Evolutionary conservation across 2,329 filamentous ascomycete genomes (phyloP).

Genomic region (Dactylellina parvicollis): DNA sequence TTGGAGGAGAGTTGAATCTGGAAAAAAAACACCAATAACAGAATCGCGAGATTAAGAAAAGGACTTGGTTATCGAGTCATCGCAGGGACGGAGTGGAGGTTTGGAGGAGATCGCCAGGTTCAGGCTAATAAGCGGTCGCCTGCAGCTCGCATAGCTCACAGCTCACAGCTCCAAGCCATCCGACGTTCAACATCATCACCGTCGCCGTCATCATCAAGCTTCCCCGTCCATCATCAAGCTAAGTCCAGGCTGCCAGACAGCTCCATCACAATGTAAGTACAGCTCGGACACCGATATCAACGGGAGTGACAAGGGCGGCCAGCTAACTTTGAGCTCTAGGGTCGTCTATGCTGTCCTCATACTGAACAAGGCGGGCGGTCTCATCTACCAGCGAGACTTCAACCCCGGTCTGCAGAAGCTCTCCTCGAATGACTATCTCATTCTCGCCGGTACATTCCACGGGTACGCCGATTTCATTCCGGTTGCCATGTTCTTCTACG

Average conservation of each 20-base stretch:
- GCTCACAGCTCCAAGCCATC: constrained; percentile 4
- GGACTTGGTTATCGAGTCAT: too few relatives aligned
- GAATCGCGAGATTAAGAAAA: too few relatives aligned
- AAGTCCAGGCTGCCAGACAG: not conserved
- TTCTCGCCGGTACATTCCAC: constrained; percentile 96
- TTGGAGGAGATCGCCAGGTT: constrained; percentile 7
- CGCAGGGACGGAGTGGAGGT: not conserved
- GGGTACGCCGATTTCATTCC: constrained; percentile 69
- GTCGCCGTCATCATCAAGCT: not conserved
- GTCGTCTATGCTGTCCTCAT: constrained; percentile 94
- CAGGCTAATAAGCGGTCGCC: not conserved
- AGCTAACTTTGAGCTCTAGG: constrained; percentile 66
- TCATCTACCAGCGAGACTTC: constrained; percentile 96
- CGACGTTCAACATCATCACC: not conserved
- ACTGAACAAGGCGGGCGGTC: constrained; percentile 97
- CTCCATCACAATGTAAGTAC: constrained; percentile 5
- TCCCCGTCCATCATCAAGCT: not conserved
- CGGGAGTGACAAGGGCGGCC: not conserved
- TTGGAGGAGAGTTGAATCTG: not conserved
- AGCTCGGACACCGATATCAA: not conserved
- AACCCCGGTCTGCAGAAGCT: constrained; percentile 86
- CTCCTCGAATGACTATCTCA: constrained; percentile 93
- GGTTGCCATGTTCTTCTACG: constrained; percentile 60
- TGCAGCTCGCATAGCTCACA: not conserved
- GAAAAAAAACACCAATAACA: too few relatives aligned